A percentile compares a stretch with the other conserved stretches of the same genome.
Conservation (phyloP, 1,139 yeast species). For the Pichia sp. region DNA sequence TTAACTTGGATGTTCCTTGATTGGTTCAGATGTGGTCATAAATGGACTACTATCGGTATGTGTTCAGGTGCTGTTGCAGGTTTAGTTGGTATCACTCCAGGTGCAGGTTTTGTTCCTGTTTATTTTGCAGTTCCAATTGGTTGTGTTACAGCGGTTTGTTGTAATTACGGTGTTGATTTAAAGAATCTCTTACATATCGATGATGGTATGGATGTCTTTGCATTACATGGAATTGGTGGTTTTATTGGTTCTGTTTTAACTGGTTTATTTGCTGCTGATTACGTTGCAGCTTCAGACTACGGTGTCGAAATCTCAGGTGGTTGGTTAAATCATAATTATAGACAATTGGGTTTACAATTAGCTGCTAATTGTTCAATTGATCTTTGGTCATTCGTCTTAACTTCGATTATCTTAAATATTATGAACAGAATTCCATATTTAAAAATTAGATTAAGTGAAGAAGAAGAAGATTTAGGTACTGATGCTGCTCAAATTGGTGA, state of each 20-base stretch:
- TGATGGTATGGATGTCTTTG: conserved; percentile 93
- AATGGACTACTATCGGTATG: conserved; percentile 92
- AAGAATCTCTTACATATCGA: conserved; percentile 71
- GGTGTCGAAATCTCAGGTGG: conserved; percentile 73
- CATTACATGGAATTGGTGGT: conserved; percentile 93
- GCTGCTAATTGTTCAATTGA: conserved; percentile 75
- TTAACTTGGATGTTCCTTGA: conserved; percentile 91
- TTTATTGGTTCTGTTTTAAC: conserved; percentile 76
- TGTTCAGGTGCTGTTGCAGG: conserved; percentile 95
- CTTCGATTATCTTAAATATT: conserved; percentile 59
- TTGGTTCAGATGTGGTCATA: conserved; percentile 78
- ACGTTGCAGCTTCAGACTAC: conserved; percentile 72
- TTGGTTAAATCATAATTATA: conserved; percentile 87
- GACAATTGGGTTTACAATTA: conserved; percentile 87
- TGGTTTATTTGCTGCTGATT: conserved; percentile 91
- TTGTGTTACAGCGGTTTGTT: conserved; percentile 64
- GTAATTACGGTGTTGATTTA: conserved; percentile 80
- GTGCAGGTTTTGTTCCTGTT: conserved; percentile 92
- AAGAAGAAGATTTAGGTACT: conserved; percentile 85
- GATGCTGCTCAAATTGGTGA: conserved; percentile 84
- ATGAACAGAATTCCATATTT: conserved; percentile 81
- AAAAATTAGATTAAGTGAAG: conserved; percentile 78
- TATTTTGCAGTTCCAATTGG: conserved; percentile 86
- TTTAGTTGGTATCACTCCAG: conserved; percentile 93
- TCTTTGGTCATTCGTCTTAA: conserved; percentile 74